A percentile compares a stretch with the other conserved stretches of the same genome.
Conservation (phyloP, 208 protist species). For the Naegleria fowleri region DNA sequence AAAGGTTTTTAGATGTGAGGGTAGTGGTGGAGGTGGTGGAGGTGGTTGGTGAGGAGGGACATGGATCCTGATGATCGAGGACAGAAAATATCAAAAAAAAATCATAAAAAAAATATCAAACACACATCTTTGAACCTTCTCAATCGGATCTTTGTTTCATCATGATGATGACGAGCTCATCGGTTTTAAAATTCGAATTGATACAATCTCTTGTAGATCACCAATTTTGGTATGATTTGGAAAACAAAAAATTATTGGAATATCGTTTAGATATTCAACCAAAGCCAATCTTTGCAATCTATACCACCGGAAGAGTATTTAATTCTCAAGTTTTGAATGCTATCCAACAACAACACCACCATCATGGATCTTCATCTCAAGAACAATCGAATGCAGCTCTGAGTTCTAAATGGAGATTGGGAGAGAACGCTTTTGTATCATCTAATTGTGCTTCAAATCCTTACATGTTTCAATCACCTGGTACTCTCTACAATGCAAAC, state of each 20-base stretch:
- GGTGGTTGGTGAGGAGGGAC: too few relatives aligned
- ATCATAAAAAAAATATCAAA: too few relatives aligned
- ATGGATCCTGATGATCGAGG: too few relatives aligned
- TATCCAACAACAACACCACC: not conserved
- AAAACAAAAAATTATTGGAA: conserved; percentile 16
- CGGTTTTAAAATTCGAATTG: not conserved
- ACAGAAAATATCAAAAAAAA: too few relatives aligned
- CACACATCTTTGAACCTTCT: too few relatives aligned
- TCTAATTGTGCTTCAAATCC: not conserved
- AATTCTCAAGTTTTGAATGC: not conserved
- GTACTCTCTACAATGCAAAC: not conserved
- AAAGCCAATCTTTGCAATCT: not conserved
- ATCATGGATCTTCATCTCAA: not conserved
- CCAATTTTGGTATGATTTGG: conserved; percentile 17
- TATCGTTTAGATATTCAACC: not conserved
- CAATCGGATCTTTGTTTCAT: too few relatives aligned
- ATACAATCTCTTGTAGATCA: not conserved
- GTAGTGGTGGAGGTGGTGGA: too few relatives aligned
- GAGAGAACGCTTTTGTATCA: not conserved
- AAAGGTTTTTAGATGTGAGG: too few relatives aligned
- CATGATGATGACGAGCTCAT: too few relatives aligned
- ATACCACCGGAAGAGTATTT: not conserved
- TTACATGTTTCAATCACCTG: not conserved
- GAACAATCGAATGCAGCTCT: not conserved
- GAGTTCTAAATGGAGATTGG: not conserved